Evolutionary conservation across 2,329 filamentous ascomycete genomes (phyloP).

Genomic region (Metarhizium guizhouense): DNA sequence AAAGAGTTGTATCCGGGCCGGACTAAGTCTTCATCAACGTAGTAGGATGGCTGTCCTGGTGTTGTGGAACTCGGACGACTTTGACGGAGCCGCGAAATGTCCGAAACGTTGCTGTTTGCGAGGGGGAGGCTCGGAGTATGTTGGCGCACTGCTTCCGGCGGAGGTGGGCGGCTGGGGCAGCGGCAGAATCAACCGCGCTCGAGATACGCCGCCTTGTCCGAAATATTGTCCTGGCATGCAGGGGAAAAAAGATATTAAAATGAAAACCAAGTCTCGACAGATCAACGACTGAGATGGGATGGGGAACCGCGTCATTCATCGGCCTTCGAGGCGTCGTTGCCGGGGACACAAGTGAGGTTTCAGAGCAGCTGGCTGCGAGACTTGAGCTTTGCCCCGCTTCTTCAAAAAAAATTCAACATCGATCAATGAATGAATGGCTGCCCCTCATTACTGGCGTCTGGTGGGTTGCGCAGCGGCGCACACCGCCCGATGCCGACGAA

Average conservation of each 20-base stretch:
- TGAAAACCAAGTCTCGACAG: too few species aligned
- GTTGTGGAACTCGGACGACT: background rate
- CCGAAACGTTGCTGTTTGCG: background rate
- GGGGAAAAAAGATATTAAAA: too few species aligned
- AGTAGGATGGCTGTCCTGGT: background rate
- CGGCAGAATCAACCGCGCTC: background rate
- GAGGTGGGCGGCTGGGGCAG: background rate
- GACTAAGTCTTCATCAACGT: too few species aligned
- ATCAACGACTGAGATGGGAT: too few species aligned
- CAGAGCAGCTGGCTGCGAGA: too few species aligned
- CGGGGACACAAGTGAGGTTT: too few species aligned
- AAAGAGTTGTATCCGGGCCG: too few species aligned
- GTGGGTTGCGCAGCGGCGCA: background rate
- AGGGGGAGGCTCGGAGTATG: background rate
- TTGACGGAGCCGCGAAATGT: background rate
- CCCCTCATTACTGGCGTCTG: conserved; percentile 1
- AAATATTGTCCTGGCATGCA: too few species aligned
- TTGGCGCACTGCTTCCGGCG: background rate
- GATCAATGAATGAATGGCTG: background rate
- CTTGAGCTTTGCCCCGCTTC: background rate
- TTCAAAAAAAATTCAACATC: background rate
- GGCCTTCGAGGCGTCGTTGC: too few species aligned
- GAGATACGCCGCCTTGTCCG: too few species aligned
- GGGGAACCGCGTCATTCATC: too few species aligned
- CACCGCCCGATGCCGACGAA: conserved; percentile 6